These are phyloP conservation scores for Paraconiothyrium brasiliense DNA, from an alignment of 2,329 filamentous ascomycete species.

Conservation along the genomic window DNA sequence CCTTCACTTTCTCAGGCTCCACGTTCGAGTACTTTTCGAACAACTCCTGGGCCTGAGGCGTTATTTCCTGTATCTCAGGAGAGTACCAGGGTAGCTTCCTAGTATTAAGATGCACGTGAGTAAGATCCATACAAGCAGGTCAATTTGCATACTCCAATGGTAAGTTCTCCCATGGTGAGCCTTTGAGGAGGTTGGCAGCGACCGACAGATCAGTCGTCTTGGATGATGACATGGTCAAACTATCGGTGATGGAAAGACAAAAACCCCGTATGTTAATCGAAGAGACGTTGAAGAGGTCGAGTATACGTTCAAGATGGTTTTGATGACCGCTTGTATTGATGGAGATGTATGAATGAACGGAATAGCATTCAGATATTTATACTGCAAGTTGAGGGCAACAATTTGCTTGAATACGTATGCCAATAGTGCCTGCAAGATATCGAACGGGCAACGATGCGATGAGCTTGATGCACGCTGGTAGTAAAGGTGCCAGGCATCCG, in stretches of 20 bases:
- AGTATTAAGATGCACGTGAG: background rate
- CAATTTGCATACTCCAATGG: background rate
- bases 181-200: slow-evolving; percentile 7
- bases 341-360: background rate
- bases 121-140: background rate
- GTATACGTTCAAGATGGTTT: background rate
- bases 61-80: slow-evolving; percentile 10
- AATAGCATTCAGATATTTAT: background rate
- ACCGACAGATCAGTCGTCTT: background rate
- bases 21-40: slow-evolving; percentile 53
- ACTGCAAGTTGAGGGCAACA: background rate
- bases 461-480: background rate
- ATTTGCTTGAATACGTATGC: background rate
- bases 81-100: slow-evolving; percentile 12
- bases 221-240: background rate
- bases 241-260: too few relatives aligned
- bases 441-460: background rate
- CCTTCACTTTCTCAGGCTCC: slow-evolving; percentile 43
- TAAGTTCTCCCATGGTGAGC: slow-evolving; percentile 2
- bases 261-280: too few relatives aligned
- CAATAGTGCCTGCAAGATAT: background rate
- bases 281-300: background rate
- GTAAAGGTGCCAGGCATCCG: slow-evolving; percentile 4
- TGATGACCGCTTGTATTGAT: background rate
- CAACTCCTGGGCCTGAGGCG: slow-evolving; percentile 40